Conservation (phyloP, 1,139 yeast genomes). For the Blastobotrys ciferrii region DNA sequence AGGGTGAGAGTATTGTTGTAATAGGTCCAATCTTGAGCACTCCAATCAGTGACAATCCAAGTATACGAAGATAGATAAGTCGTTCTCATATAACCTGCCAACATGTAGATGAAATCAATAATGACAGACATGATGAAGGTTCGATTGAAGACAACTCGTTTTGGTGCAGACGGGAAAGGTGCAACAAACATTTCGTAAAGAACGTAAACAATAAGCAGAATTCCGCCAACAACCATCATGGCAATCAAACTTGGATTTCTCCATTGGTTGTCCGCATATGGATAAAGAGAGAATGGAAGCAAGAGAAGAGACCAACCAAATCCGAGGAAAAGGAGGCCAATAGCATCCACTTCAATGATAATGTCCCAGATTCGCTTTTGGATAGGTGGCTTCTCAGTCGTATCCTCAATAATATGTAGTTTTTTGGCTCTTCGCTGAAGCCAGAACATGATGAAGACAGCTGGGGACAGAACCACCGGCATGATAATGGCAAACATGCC, state of each 20-base stretch:
- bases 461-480: slow-evolving; percentile 34
- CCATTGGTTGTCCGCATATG: slow-evolving; percentile 30
- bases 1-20: slow-evolving; percentile 33
- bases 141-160: slow-evolving; percentile 25
- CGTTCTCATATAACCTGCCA: slow-evolving; percentile 34
- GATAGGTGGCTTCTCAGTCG: slow-evolving; percentile 18
- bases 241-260: slow-evolving; percentile 31
- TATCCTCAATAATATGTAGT: slow-evolving; percentile 25
- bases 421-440: slow-evolving; percentile 31
- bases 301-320: slow-evolving; percentile 19
- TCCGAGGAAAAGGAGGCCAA: slow-evolving; percentile 17
- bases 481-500: slow-evolving; percentile 36
- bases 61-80: slow-evolving; percentile 29
- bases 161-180: slow-evolving; percentile 31
- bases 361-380: slow-evolving; percentile 21
- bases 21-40: slow-evolving; percentile 28
- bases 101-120: slow-evolving; percentile 25
- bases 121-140: slow-evolving; percentile 34
- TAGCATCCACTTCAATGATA: slow-evolving; percentile 21
- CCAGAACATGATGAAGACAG: slow-evolving; percentile 29
- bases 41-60: slow-evolving; percentile 29
- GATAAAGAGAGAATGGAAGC: slow-evolving; percentile 23
- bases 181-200: slow-evolving; percentile 34
- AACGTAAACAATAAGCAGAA: slow-evolving; percentile 29
- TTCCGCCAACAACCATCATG: slow-evolving; percentile 34